These are phyloP conservation scores for Paramecium octaurelia DNA, from an alignment of 73 alveolate species.

Conservation along the genomic window DNA sequence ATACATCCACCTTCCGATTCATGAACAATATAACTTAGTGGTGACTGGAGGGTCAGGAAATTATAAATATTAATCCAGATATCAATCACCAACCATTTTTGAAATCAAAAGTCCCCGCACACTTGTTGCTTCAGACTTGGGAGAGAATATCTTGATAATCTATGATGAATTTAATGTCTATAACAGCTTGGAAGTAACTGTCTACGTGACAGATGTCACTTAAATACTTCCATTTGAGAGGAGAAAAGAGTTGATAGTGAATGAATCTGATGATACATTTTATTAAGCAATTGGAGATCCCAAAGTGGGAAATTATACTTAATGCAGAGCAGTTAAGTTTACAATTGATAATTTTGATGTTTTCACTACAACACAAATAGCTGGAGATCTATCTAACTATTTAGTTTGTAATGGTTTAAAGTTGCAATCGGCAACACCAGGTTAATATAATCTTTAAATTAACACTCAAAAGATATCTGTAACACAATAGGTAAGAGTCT, in stretches of 20 bases:
- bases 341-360: neutral
- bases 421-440: neutral
- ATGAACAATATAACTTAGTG: neutral
- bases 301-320: neutral
- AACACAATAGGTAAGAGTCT: neutral
- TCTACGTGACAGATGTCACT: neutral
- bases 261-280: neutral
- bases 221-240: neutral
- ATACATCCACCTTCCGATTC: neutral
- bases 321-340: neutral
- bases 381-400: neutral
- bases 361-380: neutral
- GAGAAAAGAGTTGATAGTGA: constrained; percentile 14
- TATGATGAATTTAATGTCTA: neutral
- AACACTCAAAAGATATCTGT: neutral
- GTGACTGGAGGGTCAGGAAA: neutral
- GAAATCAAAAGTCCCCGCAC: neutral
- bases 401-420: neutral
- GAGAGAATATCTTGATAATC: neutral
- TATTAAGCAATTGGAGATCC: neutral
- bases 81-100: neutral
- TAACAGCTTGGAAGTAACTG: neutral
- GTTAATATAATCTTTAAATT: neutral
- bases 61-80: neutral
- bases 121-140: neutral